Evolutionary conservation across 1,284 basidiomycete species (phyloP), one percentile per base, ranked within the genome.

Genomic region (Naganishia albida): DNA sequence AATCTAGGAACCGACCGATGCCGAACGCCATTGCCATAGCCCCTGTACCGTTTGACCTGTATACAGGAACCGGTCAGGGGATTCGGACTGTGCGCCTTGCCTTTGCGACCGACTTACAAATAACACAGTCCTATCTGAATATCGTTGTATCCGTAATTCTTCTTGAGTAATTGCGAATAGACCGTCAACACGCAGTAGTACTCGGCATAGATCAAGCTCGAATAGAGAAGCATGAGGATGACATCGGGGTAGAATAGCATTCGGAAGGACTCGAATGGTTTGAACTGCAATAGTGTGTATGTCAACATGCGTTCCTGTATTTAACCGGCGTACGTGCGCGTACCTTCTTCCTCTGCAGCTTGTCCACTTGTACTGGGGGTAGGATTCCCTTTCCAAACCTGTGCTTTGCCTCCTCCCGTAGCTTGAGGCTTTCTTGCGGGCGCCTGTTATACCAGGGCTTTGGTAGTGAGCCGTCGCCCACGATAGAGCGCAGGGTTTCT

Each of bases 121-220:
- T 80, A 80, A 65, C 75, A 77, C 3, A 79, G 68, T 43, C 78
- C 78, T 46, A 80, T 80, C 62, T 74, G 63, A n/a, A 78, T 68
- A 53, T 78, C 75, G 54, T 72, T 70, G 10, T 78, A 71, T 16
- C 67, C 54, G 62, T 80, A 80, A 26, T 63, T 67, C 53, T 75
- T 67, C 66, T 75, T 72, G 30, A 80, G 64, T 1, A 72, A 73
- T 2, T 77, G 77, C 0, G 77, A 78, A 68, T 73, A 77, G 3
- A 77, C 68, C 1, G 77, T 77, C 73, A 77, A 62, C 8, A 75
- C 68, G 18, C 69, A 72, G 72, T 80, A 80, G 64, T 77, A 80
- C 56, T 75, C 71, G n/a, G 76, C 70, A 59, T 79, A 80, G 18
- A 75, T 64, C 10, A 78, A 62, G 7, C 75, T 77, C 0, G 71